Percentiles rank a stretch among this genome's conserved stretches.
phyloP scores from a whole-genome alignment of 768 basidiomycete species.

The Tricholoma terreum region DNA sequence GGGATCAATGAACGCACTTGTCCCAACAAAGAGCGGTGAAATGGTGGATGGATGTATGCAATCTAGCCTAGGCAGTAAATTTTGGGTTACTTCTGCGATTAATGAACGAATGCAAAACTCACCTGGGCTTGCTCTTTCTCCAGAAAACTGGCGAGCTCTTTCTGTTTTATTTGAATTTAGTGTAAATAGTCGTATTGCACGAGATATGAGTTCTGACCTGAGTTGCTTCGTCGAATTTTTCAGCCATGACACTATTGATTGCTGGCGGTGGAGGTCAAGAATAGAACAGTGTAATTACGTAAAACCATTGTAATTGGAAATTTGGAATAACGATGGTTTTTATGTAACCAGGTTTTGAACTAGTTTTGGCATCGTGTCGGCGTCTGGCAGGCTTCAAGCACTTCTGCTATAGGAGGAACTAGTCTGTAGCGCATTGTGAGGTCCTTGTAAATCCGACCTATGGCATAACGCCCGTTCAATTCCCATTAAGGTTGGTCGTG shows the following conservation, averaged over 20 bases:
- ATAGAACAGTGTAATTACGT: background rate
- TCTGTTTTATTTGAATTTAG: constrained; percentile 42
- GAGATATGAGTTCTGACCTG: constrained; percentile 43
- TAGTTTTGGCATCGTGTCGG: too few relatives aligned
- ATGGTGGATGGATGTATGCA: constrained; percentile 69
- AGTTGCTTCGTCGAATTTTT: constrained; percentile 75
- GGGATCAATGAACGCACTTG: constrained; percentile 56
- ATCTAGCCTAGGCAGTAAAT: constrained; percentile 33
- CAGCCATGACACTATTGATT: constrained; percentile 42
- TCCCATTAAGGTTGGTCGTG: constrained; percentile 9
- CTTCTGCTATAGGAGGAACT: background rate
- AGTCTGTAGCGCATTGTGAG: background rate
- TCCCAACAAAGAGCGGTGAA: constrained; percentile 90
- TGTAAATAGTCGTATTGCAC: background rate
- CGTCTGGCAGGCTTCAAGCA: too few relatives aligned
- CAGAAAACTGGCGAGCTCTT: constrained; percentile 77
- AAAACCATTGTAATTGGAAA: too few relatives aligned
- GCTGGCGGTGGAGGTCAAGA: background rate
- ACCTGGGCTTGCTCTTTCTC: constrained; percentile 83
- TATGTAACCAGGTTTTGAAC: too few relatives aligned
- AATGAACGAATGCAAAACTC: constrained; percentile 19
- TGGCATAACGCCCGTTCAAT: background rate
- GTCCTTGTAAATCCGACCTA: background rate
- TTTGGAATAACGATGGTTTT: background rate
- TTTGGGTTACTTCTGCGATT: constrained; percentile 3